Conservation (phyloP, 225 moss, liverwort and hornwort genomes). For the Physcomitrium patens region DNA sequence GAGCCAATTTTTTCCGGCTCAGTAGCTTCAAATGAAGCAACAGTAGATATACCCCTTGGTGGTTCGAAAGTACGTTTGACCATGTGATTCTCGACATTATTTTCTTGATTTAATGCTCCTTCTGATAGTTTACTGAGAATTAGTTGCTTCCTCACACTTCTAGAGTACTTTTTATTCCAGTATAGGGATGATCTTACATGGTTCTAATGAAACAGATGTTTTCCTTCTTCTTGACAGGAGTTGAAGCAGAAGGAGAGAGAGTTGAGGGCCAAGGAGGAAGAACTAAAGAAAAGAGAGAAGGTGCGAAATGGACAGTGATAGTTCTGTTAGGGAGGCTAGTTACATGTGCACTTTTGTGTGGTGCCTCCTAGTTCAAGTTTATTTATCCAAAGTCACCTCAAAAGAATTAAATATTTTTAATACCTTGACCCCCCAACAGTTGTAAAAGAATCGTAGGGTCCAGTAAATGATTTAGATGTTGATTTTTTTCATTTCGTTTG, state of each 20-base stretch:
- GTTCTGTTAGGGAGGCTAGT: not conserved
- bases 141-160: not conserved
- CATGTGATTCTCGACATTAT: constrained; percentile 2
- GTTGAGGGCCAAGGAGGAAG: constrained; percentile 69
- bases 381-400: not conserved
- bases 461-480: not conserved
- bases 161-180: not conserved
- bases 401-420: not conserved
- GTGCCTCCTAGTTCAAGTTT: not conserved
- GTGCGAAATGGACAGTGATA: constrained; percentile 28
- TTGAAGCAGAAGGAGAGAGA: constrained; percentile 75
- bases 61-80: constrained; percentile 62
- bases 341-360: constrained; percentile 9
- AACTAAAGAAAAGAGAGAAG: constrained; percentile 69
- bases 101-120: not conserved
- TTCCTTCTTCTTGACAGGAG: constrained; percentile 48
- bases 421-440: constrained; percentile 5
- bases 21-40: constrained; percentile 64
- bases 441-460: not conserved
- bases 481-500: not conserved
- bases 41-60: constrained; percentile 75
- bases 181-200: not conserved
- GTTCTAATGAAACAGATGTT: not conserved
- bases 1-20: constrained; percentile 63
- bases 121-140: not conserved